Evolutionary conservation across 495 filamentous ascomycete species (phyloP), one percentile per base, ranked within the genome.

Genomic region (Aspergillus incahuasiensis): DNA sequence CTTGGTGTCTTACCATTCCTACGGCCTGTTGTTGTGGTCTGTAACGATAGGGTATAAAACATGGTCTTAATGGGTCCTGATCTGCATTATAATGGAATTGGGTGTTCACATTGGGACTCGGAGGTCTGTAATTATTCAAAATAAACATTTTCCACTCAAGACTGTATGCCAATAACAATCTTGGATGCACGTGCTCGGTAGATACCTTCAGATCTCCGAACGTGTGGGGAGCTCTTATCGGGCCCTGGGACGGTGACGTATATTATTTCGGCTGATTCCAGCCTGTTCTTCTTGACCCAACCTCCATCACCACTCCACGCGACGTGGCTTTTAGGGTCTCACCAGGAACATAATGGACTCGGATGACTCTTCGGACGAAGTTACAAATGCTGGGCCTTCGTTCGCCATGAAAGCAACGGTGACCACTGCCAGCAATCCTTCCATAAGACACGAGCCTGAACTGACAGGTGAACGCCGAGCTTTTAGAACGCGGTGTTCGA

Each of bases 401-500:
- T 43, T 43, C 46, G 24, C 48, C 15, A 59, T 58, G 6, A 59
- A 46, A 52, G 50, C 41, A 6, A 54, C 56, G 59, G 65, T 71
- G 24, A 61, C 15, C 34, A 41, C 18, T 19, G 20, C 38, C 40
- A 45, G n/a, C 13, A 34, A 48, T 12, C 20, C 12, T 25, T 9
- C n/a, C 40, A 41, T 19, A 32, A 22, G 18, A 39, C 25, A 28
- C 25, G n/a, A n/a, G 48, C 16, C 43, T 30, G 20, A 28, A 55
- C 52, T 50, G 42, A 52, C 51, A 5, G 19, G n/a, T 61, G 52
- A 56, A 16, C 43, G 46, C 18, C 41, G 48, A 48, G 55, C 58
- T 9, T 63, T 49, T 45, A 71, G 74, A 64, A 66, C 62, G 48
- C 66, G 64, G 42, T 72, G 58, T 52, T 64, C 19, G 59, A 61